Evolutionary conservation across 805 yeast genomes (phyloP), one percentile per base, ranked within the genome.

Genomic region (Saccharomyces eubayanus): DNA sequence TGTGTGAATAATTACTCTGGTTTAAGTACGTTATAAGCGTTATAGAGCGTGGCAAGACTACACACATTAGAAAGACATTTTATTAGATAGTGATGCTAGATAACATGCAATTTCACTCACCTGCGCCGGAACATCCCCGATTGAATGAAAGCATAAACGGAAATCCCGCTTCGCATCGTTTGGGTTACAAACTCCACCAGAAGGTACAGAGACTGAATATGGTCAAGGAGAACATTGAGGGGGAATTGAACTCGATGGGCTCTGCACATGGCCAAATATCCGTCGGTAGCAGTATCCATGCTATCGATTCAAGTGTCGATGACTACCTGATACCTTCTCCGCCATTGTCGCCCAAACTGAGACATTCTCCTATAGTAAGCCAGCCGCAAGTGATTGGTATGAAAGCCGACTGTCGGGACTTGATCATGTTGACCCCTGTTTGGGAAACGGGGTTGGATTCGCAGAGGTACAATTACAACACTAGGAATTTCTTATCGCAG

Each of bases 41-140:
- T 11, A 16, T 28, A 28, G 8, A 16, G 43, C 8, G 21, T 9
- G 10, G 3, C 21, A 10, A 36, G 8, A 4, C 21, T 16, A 16
- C 21, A 36, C 12, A 36, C 5, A 16, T 36, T 36, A 16, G 21
- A 36, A 36, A 12, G 20, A 12, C 16, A 12, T 8, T 16, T 36
- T n/a, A 5, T 12, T 16, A 21, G 24, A 31, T 21, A 16, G 10
- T 11, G 10, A 36, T 36, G 43, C 43, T 36, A 16, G 24, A 36
- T 36, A 47, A 36, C n/a, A 66, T 67, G 69, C 67, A 64, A 54
- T 55, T 66, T 51, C 61, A 63, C 55, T 66, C 72, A 11, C 72
- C 72, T 12, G 65, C 59, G 51, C 69, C 70, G 30, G 71, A 68
- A 57, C 66, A 66, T 51, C 61, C 63, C 16, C 69, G 67, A 57